Conservation (phyloP, 495 filamentous ascomycete species). For the Glarea lozoyensis region DNA sequence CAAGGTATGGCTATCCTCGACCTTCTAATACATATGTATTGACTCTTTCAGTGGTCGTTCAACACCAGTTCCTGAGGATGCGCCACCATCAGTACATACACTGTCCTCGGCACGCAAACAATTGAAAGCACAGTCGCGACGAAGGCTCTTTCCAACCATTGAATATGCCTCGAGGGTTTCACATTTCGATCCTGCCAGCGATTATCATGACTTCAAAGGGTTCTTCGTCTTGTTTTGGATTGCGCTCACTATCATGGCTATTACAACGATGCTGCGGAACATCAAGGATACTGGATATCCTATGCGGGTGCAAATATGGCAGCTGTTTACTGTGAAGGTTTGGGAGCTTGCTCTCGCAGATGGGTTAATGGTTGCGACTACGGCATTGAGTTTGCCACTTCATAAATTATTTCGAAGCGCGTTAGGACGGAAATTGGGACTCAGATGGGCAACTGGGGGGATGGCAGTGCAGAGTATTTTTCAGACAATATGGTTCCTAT, state of each 20-base stretch:
- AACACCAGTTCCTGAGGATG: conserved; percentile 85
- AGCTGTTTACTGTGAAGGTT: conserved; percentile 74
- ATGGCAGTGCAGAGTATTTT: conserved; percentile 74
- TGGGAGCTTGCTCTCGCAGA: conserved; percentile 83
- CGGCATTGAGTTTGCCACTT: conserved; percentile 60
- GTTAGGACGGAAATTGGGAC: conserved; percentile 36
- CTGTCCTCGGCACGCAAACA: conserved; percentile 80
- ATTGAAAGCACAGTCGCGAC: conserved; percentile 69
- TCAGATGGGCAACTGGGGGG: conserved; percentile 70
- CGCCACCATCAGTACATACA: conserved; percentile 78
- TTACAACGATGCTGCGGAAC: conserved; percentile 84
- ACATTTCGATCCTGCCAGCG: conserved; percentile 88
- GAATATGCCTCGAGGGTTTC: conserved; percentile 89
- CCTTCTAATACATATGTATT: background rate
- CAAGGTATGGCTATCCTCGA: conserved; percentile 12
- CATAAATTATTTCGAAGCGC: conserved; percentile 54
- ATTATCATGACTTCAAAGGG: conserved; percentile 89
- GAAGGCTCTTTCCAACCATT: conserved; percentile 89
- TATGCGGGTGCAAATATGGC: conserved; percentile 76
- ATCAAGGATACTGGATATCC: conserved; percentile 89
- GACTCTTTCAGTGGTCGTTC: conserved; percentile 57
- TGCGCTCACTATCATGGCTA: conserved; percentile 89
- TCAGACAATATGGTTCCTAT: conserved; percentile 66
- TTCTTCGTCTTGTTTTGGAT: conserved; percentile 99
- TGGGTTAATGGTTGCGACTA: conserved; percentile 71